These are phyloP conservation scores for Colletotrichum sp. DNA, from an alignment of 2,329 filamentous ascomycete species.

Conservation along the genomic window DNA sequence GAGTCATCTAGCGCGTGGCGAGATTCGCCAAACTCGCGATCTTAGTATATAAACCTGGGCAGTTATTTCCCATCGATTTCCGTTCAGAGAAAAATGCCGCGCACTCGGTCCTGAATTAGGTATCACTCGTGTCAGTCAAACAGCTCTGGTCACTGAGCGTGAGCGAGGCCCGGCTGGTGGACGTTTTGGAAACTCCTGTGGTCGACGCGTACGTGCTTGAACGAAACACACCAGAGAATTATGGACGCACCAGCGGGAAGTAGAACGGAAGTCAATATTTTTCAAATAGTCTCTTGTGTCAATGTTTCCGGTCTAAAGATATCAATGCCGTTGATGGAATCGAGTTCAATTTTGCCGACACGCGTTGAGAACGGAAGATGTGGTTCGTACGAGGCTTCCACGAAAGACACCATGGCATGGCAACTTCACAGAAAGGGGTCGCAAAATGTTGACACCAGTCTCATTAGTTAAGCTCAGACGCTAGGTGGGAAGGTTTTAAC, in stretches of 20 bases:
- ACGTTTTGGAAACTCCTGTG: background rate
- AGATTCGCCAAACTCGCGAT: background rate
- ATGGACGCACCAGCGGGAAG: background rate
- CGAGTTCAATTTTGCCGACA: background rate
- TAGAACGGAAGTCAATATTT: background rate
- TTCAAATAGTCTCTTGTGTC: background rate
- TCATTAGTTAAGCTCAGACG: background rate
- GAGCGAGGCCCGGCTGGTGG: background rate
- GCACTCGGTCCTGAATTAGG: background rate
- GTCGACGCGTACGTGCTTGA: background rate
- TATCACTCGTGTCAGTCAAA: background rate
- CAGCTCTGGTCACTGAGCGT: background rate
- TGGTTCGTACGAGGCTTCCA: background rate
- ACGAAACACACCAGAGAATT: background rate
- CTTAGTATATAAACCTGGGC: background rate
- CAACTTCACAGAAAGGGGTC: background rate
- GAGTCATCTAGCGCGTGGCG: background rate
- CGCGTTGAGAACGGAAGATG: rapidly evolving
- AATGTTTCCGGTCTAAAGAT: background rate
- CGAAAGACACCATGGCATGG: background rate
- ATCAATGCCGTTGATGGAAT: background rate
- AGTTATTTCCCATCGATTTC: background rate
- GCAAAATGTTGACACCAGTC: background rate
- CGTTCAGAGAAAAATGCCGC: background rate
- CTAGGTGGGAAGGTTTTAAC: background rate